phyloP scores from a whole-genome alignment of 805 yeast genomes.

The Candida wancherniae region DNA sequence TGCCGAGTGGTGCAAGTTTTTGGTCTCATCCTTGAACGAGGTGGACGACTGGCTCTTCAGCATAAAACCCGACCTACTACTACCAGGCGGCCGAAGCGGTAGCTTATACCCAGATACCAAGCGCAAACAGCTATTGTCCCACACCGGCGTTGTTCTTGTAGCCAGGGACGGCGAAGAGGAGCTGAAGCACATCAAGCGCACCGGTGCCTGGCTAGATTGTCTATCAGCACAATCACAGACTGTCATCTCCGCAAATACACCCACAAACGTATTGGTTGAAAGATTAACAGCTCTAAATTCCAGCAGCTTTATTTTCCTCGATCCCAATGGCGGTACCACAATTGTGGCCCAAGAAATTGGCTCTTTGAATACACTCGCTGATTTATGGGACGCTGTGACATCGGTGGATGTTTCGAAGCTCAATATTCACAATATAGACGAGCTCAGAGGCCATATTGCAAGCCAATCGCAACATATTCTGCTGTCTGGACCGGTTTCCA shows the following conservation, averaged over 20 bases:
- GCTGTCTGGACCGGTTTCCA: slow-evolving; percentile 1
- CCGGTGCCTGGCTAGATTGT: not conserved
- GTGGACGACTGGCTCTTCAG: slow-evolving; percentile 21
- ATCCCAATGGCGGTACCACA: slow-evolving; percentile 6
- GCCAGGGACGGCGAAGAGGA: not conserved
- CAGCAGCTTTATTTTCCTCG: no score
- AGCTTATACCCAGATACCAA: no score
- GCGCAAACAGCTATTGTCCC: no score
- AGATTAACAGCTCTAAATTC: no score
- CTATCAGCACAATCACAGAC: not conserved
- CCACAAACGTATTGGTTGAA: no score
- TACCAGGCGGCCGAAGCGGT: no score
- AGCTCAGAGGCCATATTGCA: no score
- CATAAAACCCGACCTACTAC: slow-evolving; percentile 10
- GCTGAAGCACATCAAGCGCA: not conserved
- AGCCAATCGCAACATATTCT: no score
- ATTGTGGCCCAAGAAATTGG: not conserved
- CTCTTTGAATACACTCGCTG: slow-evolving; percentile 3
- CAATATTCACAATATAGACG: not conserved
- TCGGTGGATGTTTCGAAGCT: slow-evolving; percentile 3
- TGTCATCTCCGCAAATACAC: not conserved
- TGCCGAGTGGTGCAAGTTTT: slow-evolving; percentile 20
- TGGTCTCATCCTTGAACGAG: slow-evolving; percentile 10
- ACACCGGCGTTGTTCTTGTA: no score
- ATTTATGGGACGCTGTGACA: slow-evolving; percentile 12